Base-by-base conservation (phyloP, 2,329 filamentous ascomycete species). In the Penicillium expansum region DNA sequence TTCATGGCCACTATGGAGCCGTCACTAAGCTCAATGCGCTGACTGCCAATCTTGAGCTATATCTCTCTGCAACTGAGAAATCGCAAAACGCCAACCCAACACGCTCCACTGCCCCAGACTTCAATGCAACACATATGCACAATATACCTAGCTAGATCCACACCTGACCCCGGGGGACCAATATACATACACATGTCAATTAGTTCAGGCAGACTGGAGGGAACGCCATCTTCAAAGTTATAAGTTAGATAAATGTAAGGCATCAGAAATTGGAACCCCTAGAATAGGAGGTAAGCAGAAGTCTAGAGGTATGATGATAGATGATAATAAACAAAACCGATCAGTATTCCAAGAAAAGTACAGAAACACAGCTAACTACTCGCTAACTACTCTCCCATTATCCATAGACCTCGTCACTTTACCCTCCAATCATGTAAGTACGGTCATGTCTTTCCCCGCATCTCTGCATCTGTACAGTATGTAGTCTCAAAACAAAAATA, bases 401-500 rank as follows among this genome's bases (percentile, higher is more conserved):
- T 52, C 54, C 27, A 41, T 30, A n/a, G 35, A 54, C 43, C 35
- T 54, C 18, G 29, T 52, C 33, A 52, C 37, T 20, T 29, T 29
- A 35, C n/a, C 24, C 48, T 35, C 33, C 29, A 22, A 35, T 30
- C 41, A 42, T 35, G 29, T 42, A 52, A 30, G 43, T 24, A 51
- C 6, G 38, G 37, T 32, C 48, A 37, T 22, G 30, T 48, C 49
- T 35, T 43, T 53, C 43, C 35, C 33, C 32, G 39, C 22, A 8
- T 42, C 48, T 24, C 48, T 14, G 44, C 52, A 50, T 60, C 57
- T 66, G 60, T 66, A 66, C 64, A 66, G 35, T 62, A 63, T 63
- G 48, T 65, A 41, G 54, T 56, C 44, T 47, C 45, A 49, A 49
- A 44, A 35, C 16, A 22, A 30, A 29, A 52, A 14, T 9, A 22